Percentiles rank a stretch among this genome's conserved stretches.
phyloP scores from a whole-genome alignment of 768 basidiomycete species.

The Fibroporia radiculosa region DNA sequence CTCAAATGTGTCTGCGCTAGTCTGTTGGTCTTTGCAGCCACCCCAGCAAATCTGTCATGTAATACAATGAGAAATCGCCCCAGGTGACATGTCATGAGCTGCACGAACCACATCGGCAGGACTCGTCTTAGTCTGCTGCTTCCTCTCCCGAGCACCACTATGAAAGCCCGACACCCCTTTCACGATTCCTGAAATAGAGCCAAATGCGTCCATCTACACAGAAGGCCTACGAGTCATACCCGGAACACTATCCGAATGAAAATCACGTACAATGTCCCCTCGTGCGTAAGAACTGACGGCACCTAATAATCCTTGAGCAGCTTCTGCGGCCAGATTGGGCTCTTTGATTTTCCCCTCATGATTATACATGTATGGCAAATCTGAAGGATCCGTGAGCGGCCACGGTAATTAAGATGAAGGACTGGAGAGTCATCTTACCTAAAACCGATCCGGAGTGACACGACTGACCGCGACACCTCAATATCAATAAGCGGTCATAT shows the following conservation, averaged over 20 bases:
- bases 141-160: constrained; percentile 53
- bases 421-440: constrained; percentile 19
- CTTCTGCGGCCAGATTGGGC: constrained; percentile 81
- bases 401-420: background rate
- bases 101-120: constrained; percentile 83
- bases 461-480: constrained; percentile 19
- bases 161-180: constrained; percentile 64
- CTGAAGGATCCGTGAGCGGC: constrained; percentile 12
- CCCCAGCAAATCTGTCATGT: constrained; percentile 66
- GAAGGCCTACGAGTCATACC: background rate
- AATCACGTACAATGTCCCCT: constrained; percentile 51
- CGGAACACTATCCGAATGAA: background rate
- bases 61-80: background rate
- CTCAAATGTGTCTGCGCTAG: constrained; percentile 73
- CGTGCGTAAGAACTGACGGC: constrained; percentile 70
- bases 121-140: constrained; percentile 54
- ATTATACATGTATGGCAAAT: constrained; percentile 59
- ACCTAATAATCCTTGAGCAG: constrained; percentile 78
- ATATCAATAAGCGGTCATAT: background rate
- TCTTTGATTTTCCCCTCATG: constrained; percentile 95
- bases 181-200: constrained; percentile 63
- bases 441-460: constrained; percentile 44
- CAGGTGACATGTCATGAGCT: background rate
- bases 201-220: constrained; percentile 53
- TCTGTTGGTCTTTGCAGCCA: constrained; percentile 80